These are phyloP conservation scores for Chenopodium quinoa DNA, from an alignment of 148 eudicot species.

Conservation along the genomic window DNA sequence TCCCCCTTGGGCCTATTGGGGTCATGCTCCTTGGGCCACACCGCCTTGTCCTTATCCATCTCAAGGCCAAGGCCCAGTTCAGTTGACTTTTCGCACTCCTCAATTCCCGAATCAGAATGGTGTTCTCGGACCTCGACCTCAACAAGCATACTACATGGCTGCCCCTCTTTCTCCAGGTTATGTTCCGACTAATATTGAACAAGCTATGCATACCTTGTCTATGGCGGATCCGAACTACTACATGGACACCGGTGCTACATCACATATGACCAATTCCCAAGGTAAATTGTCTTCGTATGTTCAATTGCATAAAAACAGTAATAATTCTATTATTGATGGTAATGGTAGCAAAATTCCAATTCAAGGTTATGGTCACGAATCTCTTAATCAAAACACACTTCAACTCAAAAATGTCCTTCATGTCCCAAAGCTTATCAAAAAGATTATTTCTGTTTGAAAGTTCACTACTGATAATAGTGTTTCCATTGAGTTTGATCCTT, in stretches of 20 bases:
- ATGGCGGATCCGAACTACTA: background rate
- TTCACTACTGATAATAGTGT: too few relatives aligned
- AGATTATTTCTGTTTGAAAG: too few relatives aligned
- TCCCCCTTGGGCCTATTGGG: background rate
- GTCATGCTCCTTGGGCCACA: background rate
- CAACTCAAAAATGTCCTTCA: too few relatives aligned
- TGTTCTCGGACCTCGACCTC: background rate
- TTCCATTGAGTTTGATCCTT: too few relatives aligned
- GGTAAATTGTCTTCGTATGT: background rate
- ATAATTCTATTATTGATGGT: background rate
- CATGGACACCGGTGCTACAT: background rate
- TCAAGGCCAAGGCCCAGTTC: too few relatives aligned
- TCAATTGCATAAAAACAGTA: background rate
- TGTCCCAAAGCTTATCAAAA: too few relatives aligned
- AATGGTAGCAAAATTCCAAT: too few relatives aligned
- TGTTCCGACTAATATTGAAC: background rate
- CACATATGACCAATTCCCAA: background rate
- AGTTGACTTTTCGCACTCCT: too few relatives aligned
- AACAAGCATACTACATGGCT: background rate
- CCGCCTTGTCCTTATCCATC: background rate
- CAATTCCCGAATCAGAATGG: background rate
- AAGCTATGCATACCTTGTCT: background rate
- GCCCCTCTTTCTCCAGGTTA: background rate
- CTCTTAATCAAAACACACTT: too few relatives aligned
- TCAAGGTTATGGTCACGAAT: too few relatives aligned